phyloP scores from a whole-genome alignment of 2,329 filamentous ascomycete genomes.

The Blastomyces gilchristii region DNA sequence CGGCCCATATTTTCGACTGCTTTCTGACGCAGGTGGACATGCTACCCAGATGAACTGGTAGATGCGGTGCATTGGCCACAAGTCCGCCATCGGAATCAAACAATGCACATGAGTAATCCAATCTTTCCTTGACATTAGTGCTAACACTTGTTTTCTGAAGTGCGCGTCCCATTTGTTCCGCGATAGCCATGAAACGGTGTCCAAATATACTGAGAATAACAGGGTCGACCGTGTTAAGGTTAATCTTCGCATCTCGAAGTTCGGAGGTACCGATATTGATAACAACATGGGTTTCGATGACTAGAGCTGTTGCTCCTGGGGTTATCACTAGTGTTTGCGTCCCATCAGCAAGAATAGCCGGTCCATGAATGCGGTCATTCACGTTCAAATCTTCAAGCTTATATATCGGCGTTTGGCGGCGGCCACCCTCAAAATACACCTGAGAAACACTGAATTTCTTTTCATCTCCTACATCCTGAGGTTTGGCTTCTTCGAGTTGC shows the following conservation, averaged over 20 bases:
- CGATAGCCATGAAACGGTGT: conserved; percentile 76
- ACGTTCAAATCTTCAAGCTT: conserved; percentile 64
- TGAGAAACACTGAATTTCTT: conserved; percentile 57
- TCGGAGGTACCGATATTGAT: conserved; percentile 59
- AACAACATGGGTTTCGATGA: conserved; percentile 74
- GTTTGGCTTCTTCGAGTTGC: conserved; percentile 61
- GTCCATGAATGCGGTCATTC: conserved; percentile 64
- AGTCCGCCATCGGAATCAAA: conserved; percentile 62
- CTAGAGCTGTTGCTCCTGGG: conserved; percentile 58
- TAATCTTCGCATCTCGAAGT: conserved; percentile 38
- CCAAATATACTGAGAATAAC: conserved; percentile 71
- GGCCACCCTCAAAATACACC: conserved; percentile 78
- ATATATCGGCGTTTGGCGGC: conserved; percentile 69
- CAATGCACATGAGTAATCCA: conserved; percentile 68
- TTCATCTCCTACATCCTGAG: conserved; percentile 46
- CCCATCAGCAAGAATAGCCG: conserved; percentile 69
- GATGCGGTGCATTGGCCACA: conserved; percentile 66
- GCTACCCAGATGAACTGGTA: conserved; percentile 67
- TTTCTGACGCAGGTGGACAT: conserved; percentile 71
- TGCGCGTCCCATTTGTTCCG: conserved; percentile 72
- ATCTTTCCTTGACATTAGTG: conserved; percentile 67
- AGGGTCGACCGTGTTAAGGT: conserved; percentile 52
- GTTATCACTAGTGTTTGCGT: conserved; percentile 73
- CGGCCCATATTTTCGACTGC: conserved; percentile 68
- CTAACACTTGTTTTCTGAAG: conserved; percentile 71